These are phyloP conservation scores for Schizothecium vesticola DNA, from an alignment of 495 filamentous ascomycete species.

Conservation along the genomic window DNA sequence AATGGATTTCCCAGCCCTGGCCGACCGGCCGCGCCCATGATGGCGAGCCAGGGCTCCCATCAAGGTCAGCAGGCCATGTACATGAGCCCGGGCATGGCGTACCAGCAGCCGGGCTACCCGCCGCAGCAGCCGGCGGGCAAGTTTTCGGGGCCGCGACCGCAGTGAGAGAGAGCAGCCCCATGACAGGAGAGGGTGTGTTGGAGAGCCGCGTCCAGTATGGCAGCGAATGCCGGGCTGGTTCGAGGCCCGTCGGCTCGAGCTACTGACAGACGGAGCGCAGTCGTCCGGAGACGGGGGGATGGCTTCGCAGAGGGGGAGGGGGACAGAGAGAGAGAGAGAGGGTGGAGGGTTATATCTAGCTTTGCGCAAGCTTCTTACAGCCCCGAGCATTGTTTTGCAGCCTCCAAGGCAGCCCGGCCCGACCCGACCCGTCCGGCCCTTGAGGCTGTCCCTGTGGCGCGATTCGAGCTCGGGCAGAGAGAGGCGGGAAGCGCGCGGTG, in stretches of 20 bases:
- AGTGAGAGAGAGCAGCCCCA: slow-evolving; percentile 15
- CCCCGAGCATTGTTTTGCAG: slow-evolving; percentile 10
- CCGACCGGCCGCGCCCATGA: slow-evolving; percentile 75
- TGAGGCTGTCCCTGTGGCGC: slow-evolving; percentile 2
- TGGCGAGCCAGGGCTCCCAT: slow-evolving; percentile 63
- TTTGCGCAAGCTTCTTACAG: slow-evolving; percentile 13
- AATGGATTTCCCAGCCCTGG: slow-evolving; percentile 83
- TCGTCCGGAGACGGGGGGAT: background rate
- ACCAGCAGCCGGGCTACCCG: slow-evolving; percentile 61
- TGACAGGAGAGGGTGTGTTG: slow-evolving; percentile 3
- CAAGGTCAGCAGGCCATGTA: slow-evolving; percentile 63
- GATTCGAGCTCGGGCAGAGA: slow-evolving; percentile 3
- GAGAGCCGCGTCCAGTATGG: slow-evolving; percentile 7
- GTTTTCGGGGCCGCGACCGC: slow-evolving; percentile 39
- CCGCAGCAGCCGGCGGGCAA: slow-evolving; percentile 63
- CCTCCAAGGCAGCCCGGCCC: background rate
- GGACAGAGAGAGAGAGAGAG: background rate
- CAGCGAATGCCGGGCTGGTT: slow-evolving; percentile 1
- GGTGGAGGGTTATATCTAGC: slow-evolving; percentile 15
- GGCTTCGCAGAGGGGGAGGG: slow-evolving; percentile 14
- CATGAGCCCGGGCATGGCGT: slow-evolving; percentile 62
- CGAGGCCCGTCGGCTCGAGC: background rate
- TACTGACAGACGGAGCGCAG: background rate
- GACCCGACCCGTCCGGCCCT: background rate
- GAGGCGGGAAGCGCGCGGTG: background rate